Evolutionary conservation across 1,284 basidiomycete genomes (phyloP).

Genomic region (Tausonia pullulans): DNA sequence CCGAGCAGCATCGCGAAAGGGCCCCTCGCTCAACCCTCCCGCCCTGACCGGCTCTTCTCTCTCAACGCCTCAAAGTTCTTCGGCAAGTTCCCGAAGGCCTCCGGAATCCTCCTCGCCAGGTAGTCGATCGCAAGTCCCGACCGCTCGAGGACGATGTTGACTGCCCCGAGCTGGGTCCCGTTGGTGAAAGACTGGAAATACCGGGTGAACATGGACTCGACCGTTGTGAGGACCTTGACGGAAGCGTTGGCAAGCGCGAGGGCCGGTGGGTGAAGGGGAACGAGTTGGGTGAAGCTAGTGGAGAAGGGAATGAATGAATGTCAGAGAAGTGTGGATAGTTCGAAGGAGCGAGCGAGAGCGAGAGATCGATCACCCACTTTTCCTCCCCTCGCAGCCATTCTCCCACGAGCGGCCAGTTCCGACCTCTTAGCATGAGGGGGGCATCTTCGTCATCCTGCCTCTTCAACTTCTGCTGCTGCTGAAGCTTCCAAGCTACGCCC

Average conservation of each 20-base stretch:
- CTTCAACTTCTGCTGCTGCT: no score
- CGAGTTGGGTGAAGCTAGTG: conserved; percentile 4
- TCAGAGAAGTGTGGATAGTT: background rate
- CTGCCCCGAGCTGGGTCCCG: conserved; percentile 1
- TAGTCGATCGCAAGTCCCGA: background rate
- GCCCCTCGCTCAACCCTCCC: no score
- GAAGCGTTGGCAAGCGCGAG: conserved; percentile 1
- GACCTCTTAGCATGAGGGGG: no score
- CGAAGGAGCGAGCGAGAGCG: background rate
- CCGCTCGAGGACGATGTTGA: background rate
- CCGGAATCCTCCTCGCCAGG: background rate
- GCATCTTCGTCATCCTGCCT: no score
- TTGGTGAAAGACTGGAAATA: conserved; percentile 17
- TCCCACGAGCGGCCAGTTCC: no score
- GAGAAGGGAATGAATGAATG: background rate
- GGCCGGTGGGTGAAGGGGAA: conserved; percentile 9
- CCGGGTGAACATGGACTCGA: conserved; percentile 15
- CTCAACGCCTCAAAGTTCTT: background rate
- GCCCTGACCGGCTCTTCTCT: no score
- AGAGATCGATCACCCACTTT: no score
- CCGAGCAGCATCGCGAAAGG: no score
- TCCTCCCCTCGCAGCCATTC: no score
- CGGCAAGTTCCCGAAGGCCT: background rate
- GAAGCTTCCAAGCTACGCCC: no score
- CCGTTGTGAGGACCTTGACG: conserved; percentile 2